phyloP scores from a whole-genome alignment of 257 asterid genomes.

The Lithospermum erythrorhizon region DNA sequence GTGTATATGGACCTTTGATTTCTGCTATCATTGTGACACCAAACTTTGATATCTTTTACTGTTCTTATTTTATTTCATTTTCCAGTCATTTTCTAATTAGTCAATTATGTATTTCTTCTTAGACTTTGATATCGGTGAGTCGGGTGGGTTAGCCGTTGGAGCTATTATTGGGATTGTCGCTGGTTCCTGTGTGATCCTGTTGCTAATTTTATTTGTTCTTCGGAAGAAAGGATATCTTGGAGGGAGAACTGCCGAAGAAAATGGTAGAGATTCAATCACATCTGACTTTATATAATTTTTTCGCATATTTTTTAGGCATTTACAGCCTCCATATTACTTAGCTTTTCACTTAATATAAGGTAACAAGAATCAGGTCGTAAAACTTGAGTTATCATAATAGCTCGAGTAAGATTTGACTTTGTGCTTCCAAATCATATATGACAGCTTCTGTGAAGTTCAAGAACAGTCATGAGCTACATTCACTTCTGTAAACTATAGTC shows the following conservation, averaged over 20 bases:
- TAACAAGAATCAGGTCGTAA: no score
- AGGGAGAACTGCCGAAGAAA: conserved; percentile 42
- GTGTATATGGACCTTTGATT: conserved; percentile 83
- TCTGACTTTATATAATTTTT: not conserved
- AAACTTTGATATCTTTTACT: conserved; percentile 30
- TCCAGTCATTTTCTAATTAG: conserved; percentile 9
- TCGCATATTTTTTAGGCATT: not conserved
- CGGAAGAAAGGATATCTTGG: conserved; percentile 53
- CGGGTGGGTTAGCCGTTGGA: conserved; percentile 47
- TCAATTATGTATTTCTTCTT: conserved; percentile 10
- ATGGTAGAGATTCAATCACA: conserved; percentile 26
- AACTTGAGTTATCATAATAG: no score
- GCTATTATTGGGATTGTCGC: conserved; percentile 59
- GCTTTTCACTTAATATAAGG: not conserved
- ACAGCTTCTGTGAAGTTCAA: no score
- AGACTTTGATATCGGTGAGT: conserved; percentile 46
- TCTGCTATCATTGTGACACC: conserved; percentile 85
- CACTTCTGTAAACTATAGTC: no score
- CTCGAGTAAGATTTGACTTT: no score
- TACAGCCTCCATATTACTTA: not conserved
- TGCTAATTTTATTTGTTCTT: conserved; percentile 33
- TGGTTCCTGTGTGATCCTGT: conserved; percentile 27
- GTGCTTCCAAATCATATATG: no score
- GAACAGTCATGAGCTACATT: no score
- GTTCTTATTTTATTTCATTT: not conserved